These are phyloP conservation scores for Cyclocybe cylindracea DNA, from an alignment of 768 basidiomycete species.

Conservation along the genomic window DNA sequence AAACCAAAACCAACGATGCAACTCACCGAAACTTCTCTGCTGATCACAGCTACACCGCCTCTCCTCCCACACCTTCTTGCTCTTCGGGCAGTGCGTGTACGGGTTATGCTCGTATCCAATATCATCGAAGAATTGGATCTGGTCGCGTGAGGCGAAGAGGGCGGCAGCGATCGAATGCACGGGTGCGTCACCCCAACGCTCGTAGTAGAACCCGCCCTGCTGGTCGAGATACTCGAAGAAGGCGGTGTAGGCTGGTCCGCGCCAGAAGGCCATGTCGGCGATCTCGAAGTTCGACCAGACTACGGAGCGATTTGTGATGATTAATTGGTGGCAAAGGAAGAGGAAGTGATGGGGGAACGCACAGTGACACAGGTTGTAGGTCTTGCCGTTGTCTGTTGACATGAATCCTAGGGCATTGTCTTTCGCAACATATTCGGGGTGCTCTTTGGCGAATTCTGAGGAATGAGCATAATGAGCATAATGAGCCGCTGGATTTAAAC, in stretches of 20 bases:
- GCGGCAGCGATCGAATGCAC: constrained; percentile 71
- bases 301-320: constrained; percentile 12
- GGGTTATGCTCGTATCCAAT: constrained; percentile 80
- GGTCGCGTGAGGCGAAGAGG: constrained; percentile 53
- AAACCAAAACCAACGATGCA: background rate
- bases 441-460: constrained; percentile 52
- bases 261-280: constrained; percentile 65
- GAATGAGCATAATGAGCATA: background rate
- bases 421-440: constrained; percentile 58
- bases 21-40: constrained; percentile 57
- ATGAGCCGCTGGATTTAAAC: constrained; percentile 7
- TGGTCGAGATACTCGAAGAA: constrained; percentile 67
- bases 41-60: constrained; percentile 67
- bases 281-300: constrained; percentile 76
- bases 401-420: constrained; percentile 66
- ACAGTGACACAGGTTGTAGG: constrained; percentile 78
- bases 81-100: constrained; percentile 67
- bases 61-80: constrained; percentile 44
- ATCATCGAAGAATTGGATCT: constrained; percentile 75
- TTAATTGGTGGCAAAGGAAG: background rate
- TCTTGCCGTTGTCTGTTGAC: constrained; percentile 46
- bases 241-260: constrained; percentile 61
- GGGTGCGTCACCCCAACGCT: constrained; percentile 65
- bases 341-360: constrained; percentile 23
- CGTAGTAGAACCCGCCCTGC: constrained; percentile 68